A percentile compares a stretch with the other conserved stretches of the same genome.
Evolutionary conservation across 305 asterid species (phyloP).

Genomic region (Fraxinus sp.): DNA sequence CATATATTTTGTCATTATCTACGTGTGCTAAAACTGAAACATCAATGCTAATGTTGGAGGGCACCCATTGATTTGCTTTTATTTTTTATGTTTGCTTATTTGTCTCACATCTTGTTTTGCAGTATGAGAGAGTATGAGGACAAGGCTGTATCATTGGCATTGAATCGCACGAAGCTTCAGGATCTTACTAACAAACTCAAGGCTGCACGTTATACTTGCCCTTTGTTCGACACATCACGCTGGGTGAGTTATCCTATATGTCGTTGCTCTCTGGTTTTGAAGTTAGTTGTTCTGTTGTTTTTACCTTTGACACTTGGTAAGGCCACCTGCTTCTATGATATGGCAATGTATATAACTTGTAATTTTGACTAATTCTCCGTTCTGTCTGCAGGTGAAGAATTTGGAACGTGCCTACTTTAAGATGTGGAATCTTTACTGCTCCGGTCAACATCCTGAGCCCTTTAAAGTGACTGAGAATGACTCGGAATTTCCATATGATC

Average conservation of each 20-base stretch:
- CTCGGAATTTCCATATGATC: slow-evolving; percentile 69
- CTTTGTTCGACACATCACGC: slow-evolving; percentile 83
- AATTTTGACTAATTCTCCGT: not conserved
- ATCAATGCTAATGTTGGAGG: not conserved
- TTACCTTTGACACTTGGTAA: not conserved
- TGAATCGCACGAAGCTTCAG: slow-evolving; percentile 69
- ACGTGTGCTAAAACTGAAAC: not conserved
- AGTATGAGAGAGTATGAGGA: slow-evolving; percentile 97
- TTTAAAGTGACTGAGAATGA: slow-evolving; percentile 83
- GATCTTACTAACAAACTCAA: slow-evolving; percentile 78
- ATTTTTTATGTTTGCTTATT: slow-evolving; percentile 11
- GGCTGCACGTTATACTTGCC: slow-evolving; percentile 77
- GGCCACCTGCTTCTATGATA: not conserved
- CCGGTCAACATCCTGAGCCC: slow-evolving; percentile 77
- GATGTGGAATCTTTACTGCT: slow-evolving; percentile 93
- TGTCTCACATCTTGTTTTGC: slow-evolving; percentile 21
- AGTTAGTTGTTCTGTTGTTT: not conserved
- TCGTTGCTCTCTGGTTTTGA: not conserved
- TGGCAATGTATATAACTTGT: not conserved
- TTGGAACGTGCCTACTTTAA: slow-evolving; percentile 86
- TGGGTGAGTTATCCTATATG: slow-evolving; percentile 58
- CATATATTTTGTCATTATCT: not conserved
- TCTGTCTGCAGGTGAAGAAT: slow-evolving; percentile 66
- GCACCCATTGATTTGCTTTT: not conserved
- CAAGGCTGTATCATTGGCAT: slow-evolving; percentile 79